A percentile compares a stretch with the other conserved stretches of the same genome.
Evolutionary conservation across 176 grass and related monocot species (phyloP).

Genomic region (Guadua angustifolia): DNA sequence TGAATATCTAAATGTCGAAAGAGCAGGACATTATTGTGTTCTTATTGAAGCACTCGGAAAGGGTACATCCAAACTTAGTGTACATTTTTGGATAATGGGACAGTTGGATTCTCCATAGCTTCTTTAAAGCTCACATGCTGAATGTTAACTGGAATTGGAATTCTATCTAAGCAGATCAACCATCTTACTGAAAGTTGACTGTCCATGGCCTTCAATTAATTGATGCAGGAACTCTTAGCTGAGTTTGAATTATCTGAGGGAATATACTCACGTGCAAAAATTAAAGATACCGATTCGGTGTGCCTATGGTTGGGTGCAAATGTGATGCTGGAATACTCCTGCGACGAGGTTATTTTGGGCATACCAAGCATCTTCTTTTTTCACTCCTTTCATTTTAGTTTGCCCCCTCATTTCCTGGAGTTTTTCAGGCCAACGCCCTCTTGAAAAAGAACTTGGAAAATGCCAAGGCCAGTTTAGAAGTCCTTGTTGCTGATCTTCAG

Average conservation of each 20-base stretch:
- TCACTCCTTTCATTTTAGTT: neutral
- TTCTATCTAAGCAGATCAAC: neutral
- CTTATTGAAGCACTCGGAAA: neutral
- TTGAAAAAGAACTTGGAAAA: slow-evolving; percentile 95
- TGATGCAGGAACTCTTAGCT: slow-evolving; percentile 66
- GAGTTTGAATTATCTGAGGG: slow-evolving; percentile 98
- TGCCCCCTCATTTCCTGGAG: neutral
- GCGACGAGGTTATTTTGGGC: slow-evolving; percentile 70
- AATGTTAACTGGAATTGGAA: neutral
- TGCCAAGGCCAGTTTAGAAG: slow-evolving; percentile 93
- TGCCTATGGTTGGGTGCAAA: slow-evolving; percentile 99
- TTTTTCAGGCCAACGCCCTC: slow-evolving; percentile 72
- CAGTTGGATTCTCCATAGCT: neutral
- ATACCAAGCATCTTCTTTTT: neutral
- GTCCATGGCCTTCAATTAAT: slow-evolving; percentile 3
- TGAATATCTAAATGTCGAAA: neutral
- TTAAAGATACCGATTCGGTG: slow-evolving; percentile 75
- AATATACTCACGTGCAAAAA: slow-evolving; percentile 86
- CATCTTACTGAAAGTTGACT: slow-evolving; percentile 30
- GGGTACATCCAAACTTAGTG: neutral
- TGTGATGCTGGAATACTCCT: slow-evolving; percentile 93
- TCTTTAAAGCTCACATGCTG: neutral
- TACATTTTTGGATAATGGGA: neutral
- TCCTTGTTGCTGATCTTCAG: slow-evolving; percentile 85
- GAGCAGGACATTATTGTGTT: neutral